These are phyloP conservation scores for Lichenothelia convexa DNA, from an alignment of 495 filamentous ascomycete species.

Conservation along the genomic window DNA sequence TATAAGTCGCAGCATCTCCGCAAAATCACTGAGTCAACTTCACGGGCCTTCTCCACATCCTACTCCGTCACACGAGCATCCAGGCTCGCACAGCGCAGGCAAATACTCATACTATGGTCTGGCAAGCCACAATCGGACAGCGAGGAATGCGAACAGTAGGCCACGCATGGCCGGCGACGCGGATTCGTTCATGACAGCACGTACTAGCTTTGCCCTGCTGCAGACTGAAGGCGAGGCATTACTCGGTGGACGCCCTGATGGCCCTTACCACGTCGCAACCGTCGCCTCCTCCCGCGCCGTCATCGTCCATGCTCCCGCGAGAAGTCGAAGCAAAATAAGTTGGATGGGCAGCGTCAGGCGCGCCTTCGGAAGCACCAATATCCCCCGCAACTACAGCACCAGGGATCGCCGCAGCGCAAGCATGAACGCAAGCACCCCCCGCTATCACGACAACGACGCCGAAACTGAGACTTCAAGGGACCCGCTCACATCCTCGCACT, in stretches of 20 bases:
- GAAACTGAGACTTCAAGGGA: neutral
- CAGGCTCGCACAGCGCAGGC: neutral
- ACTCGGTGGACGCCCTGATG: conserved; percentile 24
- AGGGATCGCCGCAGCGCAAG: conserved; percentile 5
- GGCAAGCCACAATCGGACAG: neutral
- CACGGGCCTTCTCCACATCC: no score
- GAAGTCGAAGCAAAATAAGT: conserved; percentile 19
- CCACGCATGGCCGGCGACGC: conserved; percentile 14
- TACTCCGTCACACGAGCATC: conserved; percentile 3
- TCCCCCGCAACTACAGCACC: neutral
- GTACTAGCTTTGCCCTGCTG: conserved; percentile 38
- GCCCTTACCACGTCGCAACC: neutral
- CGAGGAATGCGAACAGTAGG: neutral
- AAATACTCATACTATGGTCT: neutral
- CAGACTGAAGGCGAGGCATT: conserved; percentile 49
- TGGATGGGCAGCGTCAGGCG: conserved; percentile 39
- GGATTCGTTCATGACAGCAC: conserved; percentile 53
- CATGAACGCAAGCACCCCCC: conserved; percentile 5
- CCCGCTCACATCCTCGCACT: conserved; percentile 1
- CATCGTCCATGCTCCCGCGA: neutral
- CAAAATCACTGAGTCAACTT: no score
- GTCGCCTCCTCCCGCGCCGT: neutral
- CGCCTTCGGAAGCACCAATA: conserved; percentile 21
- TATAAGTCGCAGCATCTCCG: no score
- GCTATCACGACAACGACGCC: conserved; percentile 4